A percentile compares a stretch with the other conserved stretches of the same genome.
phyloP scores from a whole-genome alignment of 1,284 basidiomycete species.

The Cutaneotrichosporon arboriforme region DNA sequence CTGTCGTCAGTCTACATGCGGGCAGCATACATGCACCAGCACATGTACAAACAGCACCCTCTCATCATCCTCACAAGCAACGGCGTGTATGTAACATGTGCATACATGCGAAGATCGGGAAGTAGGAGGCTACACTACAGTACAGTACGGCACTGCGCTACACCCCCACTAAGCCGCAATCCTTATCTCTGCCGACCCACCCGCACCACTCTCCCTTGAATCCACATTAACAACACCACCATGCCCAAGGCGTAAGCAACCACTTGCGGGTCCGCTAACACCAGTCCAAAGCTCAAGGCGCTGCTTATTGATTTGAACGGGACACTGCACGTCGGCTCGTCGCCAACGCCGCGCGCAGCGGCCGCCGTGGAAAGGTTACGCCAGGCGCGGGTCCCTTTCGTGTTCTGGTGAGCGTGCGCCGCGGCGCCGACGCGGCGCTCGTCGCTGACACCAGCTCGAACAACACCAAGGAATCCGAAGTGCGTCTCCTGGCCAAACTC shows the following conservation, averaged over 20 bases:
- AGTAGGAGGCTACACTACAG: too few relatives aligned
- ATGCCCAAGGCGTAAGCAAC: background rate
- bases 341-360: conserved; percentile 54
- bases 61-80: too few relatives aligned
- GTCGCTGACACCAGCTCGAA: conserved; percentile 40
- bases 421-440: background rate
- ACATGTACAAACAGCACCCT: too few relatives aligned
- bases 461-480: conserved; percentile 54
- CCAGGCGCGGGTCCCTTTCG: conserved; percentile 53
- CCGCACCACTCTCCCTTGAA: background rate
- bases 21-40: too few relatives aligned
- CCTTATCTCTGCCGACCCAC: background rate
- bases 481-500: conserved; percentile 50
- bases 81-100: too few relatives aligned
- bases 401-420: conserved; percentile 57
- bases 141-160: too few relatives aligned
- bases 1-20: too few relatives aligned
- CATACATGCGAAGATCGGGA: too few relatives aligned
- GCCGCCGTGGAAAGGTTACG: conserved; percentile 54
- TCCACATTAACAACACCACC: background rate
- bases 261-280: background rate
- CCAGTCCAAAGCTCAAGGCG: conserved; percentile 38
- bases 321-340: conserved; percentile 58
- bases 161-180: background rate
- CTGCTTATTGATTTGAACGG: conserved; percentile 66